Evolutionary conservation across 192 early-diverging fungal species (phyloP).

Genomic region (Polychytrium aggregatum): DNA sequence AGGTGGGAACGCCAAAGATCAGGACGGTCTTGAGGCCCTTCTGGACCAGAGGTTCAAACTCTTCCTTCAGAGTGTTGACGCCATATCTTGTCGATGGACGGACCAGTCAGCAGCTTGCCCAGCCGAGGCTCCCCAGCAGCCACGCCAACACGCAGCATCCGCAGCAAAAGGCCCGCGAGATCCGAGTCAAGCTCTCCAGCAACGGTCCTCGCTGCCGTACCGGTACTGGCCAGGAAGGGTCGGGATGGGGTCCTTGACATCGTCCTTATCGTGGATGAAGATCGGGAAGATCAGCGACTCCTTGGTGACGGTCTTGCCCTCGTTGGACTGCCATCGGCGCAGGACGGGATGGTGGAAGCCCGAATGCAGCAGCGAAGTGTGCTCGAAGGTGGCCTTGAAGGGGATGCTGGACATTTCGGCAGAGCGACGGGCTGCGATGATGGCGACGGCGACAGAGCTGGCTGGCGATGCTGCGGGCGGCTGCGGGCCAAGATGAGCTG

Average conservation of each 20-base stretch:
- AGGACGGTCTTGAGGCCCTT: constrained; percentile 82
- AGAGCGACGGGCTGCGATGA: no score
- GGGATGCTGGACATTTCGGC: no score
- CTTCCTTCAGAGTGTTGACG: constrained; percentile 60
- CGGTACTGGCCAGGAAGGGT: constrained; percentile 82
- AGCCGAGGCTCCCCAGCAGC: neutral
- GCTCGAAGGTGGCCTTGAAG: constrained; percentile 11
- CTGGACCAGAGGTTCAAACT: constrained; percentile 69
- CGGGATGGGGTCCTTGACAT: constrained; percentile 62
- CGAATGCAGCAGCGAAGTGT: constrained; percentile 62
- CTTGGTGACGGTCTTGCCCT: constrained; percentile 37
- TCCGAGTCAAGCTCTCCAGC: neutral
- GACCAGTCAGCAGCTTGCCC: no score
- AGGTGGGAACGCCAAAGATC: constrained; percentile 85
- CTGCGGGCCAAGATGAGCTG: no score
- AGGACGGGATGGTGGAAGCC: constrained; percentile 74
- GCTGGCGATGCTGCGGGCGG: no score
- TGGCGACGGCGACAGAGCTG: no score
- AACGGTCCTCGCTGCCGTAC: constrained; percentile 25
- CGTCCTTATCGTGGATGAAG: constrained; percentile 76
- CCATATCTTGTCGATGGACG: constrained; percentile 33
- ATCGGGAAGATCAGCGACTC: constrained; percentile 82
- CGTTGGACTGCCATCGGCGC: constrained; percentile 66
- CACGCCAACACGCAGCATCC: neutral
- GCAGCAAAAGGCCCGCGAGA: no score